phyloP scores from a whole-genome alignment of 805 yeast genomes.

The Candida endomychidarum region DNA sequence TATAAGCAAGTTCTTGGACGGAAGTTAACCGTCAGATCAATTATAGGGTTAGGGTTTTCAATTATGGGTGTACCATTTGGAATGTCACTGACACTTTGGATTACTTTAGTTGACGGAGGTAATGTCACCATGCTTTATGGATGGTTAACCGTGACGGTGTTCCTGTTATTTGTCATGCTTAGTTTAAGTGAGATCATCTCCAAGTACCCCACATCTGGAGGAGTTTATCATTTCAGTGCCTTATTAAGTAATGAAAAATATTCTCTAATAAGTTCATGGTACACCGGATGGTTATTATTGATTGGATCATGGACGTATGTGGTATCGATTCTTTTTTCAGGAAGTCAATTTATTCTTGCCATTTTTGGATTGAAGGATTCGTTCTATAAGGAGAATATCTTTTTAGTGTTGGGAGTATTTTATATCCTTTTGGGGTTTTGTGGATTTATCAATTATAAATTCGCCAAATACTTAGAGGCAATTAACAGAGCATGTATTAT shows the following conservation, averaged over 20 bases:
- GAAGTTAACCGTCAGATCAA: slow-evolving; percentile 65
- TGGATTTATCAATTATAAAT: slow-evolving; percentile 61
- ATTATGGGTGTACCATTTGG: slow-evolving; percentile 84
- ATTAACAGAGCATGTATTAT: slow-evolving; percentile 69
- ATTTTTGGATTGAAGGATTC: slow-evolving; percentile 62
- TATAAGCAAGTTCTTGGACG: slow-evolving; percentile 72
- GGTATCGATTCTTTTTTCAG: slow-evolving; percentile 70
- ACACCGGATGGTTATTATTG: slow-evolving; percentile 72
- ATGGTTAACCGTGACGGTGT: slow-evolving; percentile 63
- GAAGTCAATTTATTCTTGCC: slow-evolving; percentile 70
- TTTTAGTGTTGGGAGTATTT: slow-evolving; percentile 57
- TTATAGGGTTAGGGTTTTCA: slow-evolving; percentile 77
- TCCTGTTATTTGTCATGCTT: slow-evolving; percentile 62
- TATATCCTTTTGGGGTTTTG: slow-evolving; percentile 56
- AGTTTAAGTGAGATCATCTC: slow-evolving; percentile 77
- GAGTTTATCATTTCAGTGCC: slow-evolving; percentile 76
- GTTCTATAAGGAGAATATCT: slow-evolving; percentile 56
- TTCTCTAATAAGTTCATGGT: slow-evolving; percentile 66
- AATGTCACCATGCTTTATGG: slow-evolving; percentile 76
- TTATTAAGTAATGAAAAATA: slow-evolving; percentile 59
- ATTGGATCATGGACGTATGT: slow-evolving; percentile 80
- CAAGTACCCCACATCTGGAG: slow-evolving; percentile 75
- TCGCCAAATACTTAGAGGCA: slow-evolving; percentile 57
- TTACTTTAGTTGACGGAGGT: slow-evolving; percentile 74
- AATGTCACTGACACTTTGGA: slow-evolving; percentile 68